phyloP scores from a whole-genome alignment of 495 filamentous ascomycete species.

The Xylaria telfairii region DNA sequence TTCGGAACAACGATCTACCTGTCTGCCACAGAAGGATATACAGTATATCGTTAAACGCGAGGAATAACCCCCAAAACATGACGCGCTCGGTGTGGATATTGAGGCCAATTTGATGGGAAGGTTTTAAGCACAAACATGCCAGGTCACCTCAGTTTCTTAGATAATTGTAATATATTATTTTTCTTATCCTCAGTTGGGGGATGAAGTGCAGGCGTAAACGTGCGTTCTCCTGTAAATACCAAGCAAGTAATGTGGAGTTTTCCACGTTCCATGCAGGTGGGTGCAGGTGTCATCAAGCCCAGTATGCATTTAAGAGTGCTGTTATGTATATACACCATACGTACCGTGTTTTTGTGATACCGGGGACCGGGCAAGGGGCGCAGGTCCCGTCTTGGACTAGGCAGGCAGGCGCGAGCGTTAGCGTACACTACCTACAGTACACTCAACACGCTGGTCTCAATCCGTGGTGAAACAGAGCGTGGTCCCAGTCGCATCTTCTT shows the following conservation, averaged over 20 bases:
- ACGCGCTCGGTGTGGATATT: slow-evolving; percentile 29
- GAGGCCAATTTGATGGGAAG: slow-evolving; percentile 29
- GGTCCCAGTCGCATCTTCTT: neutral
- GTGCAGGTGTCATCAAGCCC: no score
- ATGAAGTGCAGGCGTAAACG: no score
- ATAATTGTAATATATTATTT: no score
- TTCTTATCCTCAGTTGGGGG: no score
- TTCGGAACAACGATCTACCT: slow-evolving; percentile 26
- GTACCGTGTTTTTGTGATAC: neutral
- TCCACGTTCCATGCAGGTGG: no score
- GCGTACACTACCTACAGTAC: neutral
- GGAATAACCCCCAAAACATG: slow-evolving; percentile 50
- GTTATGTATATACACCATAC: no score
- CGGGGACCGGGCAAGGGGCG: neutral
- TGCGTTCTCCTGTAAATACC: no score
- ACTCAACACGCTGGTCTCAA: slow-evolving; percentile 11
- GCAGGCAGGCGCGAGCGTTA: neutral
- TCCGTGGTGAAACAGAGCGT: slow-evolving; percentile 7
- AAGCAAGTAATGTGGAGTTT: no score
- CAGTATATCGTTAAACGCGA: slow-evolving; percentile 52
- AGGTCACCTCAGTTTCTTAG: no score
- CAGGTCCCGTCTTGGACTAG: neutral
- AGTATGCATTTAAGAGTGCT: no score
- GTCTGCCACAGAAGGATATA: slow-evolving; percentile 45
- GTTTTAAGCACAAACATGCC: neutral